Evolutionary conservation across 2,329 filamentous ascomycete species (phyloP).

Genomic region (Alternaria arbusti): DNA sequence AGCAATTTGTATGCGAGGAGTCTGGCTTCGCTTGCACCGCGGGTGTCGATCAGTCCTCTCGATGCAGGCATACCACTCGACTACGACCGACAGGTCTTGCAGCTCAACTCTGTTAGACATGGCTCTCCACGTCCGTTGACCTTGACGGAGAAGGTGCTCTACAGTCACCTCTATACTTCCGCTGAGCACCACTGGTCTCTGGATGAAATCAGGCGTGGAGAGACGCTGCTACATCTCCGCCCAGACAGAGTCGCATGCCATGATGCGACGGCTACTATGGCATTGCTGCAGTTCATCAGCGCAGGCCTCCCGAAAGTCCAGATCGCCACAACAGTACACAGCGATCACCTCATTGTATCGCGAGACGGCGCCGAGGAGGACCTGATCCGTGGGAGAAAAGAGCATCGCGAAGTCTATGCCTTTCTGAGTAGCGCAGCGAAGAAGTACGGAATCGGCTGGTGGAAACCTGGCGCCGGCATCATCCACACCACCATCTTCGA

Average conservation of each 20-base stretch:
- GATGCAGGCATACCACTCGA: constrained; percentile 12
- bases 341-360: constrained; percentile 50
- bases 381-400: constrained; percentile 29
- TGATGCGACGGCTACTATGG: constrained; percentile 54
- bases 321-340: constrained; percentile 51
- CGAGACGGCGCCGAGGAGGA: constrained; percentile 44
- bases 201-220: constrained; percentile 44
- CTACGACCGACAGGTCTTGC: constrained; percentile 14
- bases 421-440: constrained; percentile 48
- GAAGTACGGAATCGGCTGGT: constrained; percentile 49
- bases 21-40: constrained; percentile 12
- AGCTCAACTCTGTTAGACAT: constrained; percentile 12
- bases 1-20: not conserved
- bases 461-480: constrained; percentile 30
- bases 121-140: constrained; percentile 22
- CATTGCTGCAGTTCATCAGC: constrained; percentile 52
- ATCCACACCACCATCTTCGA: constrained; percentile 52
- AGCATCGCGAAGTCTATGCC: constrained; percentile 50
- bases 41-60: constrained; percentile 18
- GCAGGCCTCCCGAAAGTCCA: constrained; percentile 49
- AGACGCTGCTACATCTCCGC: constrained; percentile 28
- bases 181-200: constrained; percentile 21
- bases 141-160: not conserved
- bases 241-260: constrained; percentile 53
- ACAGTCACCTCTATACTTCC: constrained; percentile 17